phyloP scores from a whole-genome alignment of 2,329 filamentous ascomycete genomes.

The Ilyonectria mors-panacis region DNA sequence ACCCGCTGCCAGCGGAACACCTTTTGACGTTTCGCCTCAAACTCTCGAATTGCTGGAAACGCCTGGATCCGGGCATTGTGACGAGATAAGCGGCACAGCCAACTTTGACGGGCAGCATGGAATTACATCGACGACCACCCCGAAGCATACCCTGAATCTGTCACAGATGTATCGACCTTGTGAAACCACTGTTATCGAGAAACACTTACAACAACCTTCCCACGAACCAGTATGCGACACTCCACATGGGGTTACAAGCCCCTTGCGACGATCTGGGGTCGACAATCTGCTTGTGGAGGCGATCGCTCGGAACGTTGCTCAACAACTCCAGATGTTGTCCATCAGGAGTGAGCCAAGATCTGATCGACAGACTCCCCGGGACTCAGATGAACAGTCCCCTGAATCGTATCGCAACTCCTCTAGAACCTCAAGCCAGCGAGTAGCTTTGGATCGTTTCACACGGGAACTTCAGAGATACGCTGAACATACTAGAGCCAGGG shows the following conservation, averaged over 20 bases:
- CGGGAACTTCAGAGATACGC: slow-evolving; percentile 50
- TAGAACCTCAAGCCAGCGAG: slow-evolving; percentile 60
- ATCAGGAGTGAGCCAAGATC: slow-evolving; percentile 35
- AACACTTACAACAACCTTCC: not conserved
- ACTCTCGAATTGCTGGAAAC: not conserved
- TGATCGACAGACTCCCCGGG: not conserved
- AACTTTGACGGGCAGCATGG: not conserved
- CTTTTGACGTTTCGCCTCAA: not conserved
- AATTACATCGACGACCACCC: not conserved
- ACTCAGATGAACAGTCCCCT: slow-evolving; percentile 10
- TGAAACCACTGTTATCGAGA: not conserved
- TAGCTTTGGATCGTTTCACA: slow-evolving; percentile 56
- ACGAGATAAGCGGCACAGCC: not conserved
- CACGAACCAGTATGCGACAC: slow-evolving; percentile 34
- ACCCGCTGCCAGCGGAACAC: not conserved
- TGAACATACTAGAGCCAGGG: slow-evolving; percentile 54
- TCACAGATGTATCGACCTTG: not conserved
- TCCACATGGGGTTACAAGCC: slow-evolving; percentile 29
- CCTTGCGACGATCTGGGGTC: slow-evolving; percentile 50
- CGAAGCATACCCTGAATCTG: too few relatives aligned
- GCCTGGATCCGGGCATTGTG: not conserved
- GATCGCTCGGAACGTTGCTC: slow-evolving; percentile 61
- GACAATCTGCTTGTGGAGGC: slow-evolving; percentile 61
- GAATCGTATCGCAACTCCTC: slow-evolving; percentile 47
- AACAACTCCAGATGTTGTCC: slow-evolving; percentile 61